Base-by-base conservation (phyloP, 2,329 filamentous ascomycete genomes). In the Hypoxylon rubiginosum region DNA sequence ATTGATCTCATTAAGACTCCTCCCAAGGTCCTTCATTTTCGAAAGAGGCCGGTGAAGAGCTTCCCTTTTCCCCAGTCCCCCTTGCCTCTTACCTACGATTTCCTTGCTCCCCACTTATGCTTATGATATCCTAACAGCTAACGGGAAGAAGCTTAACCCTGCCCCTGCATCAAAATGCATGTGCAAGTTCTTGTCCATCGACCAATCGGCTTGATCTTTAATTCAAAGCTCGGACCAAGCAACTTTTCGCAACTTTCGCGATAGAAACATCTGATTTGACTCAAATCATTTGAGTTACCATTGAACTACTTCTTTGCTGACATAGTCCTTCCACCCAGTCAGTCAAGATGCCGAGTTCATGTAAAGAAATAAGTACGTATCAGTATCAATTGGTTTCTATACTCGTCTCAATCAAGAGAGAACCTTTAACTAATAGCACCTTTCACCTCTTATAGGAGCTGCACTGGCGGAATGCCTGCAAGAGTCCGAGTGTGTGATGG, bases 381-480 rank as follows among this genome's bases (percentile, higher is more conserved):
- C 41, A 32, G 51, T 43, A 49, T 19, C 32, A 10, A n/a, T 15
- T 59, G 21, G 59, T 24, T 17, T 9, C 17, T 28, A 28, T 26
- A 59, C 17, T 26, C 51, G 52, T 34, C 55, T 55, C 36, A 46
- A 24, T 32, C 21, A n/a, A 17, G 11, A n/a, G n/a, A 13, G 36
- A 49, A 21, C 49, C n/a, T 66, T 62, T 52, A n/a, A 61, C 62
- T 67, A 48, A 62, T 41, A n/a, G 51, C n/a, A n/a, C n/a, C n/a
- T n/a, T n/a, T n/a, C 50, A 30, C 58, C 28, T 43, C 53, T 53
- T 54, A 68, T 79, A 98, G 95, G 95, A 81, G 91, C 92, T 68
- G 96, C 96, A 19, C 89, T 99, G 76, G 96, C 96, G 68, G 86
- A 93, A 84, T 99, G 96, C 83, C 93, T 99, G 71, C 94, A 97